phyloP scores from a whole-genome alignment of 495 filamentous ascomycete genomes.

The Acidiella bohemica region DNA sequence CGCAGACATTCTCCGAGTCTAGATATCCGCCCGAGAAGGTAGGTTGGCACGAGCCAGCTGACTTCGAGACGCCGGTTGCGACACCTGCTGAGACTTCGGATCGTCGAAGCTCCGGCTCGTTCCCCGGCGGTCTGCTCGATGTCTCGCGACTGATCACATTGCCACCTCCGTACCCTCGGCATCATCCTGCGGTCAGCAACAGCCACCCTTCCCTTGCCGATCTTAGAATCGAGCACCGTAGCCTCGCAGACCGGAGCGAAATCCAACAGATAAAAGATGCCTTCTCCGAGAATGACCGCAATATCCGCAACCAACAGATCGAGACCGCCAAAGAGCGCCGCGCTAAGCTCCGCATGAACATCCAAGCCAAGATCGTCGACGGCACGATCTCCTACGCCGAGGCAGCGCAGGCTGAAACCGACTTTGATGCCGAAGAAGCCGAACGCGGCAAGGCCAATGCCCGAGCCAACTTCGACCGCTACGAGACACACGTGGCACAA shows the following conservation, averaged over 20 bases:
- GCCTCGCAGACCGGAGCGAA: conserved; percentile 61
- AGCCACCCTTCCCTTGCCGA: conserved; percentile 76
- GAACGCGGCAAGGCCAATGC: conserved; percentile 46
- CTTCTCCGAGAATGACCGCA: conserved; percentile 30
- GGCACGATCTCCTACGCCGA: conserved; percentile 68
- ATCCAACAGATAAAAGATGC: conserved; percentile 52
- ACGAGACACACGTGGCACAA: conserved; percentile 59
- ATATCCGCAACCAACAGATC: conserved; percentile 32
- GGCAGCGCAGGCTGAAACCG: conserved; percentile 62
- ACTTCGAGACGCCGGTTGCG: conserved; percentile 31
- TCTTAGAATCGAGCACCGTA: conserved; percentile 60
- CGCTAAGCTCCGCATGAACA: conserved; percentile 43
- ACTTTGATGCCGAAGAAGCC: conserved; percentile 48
- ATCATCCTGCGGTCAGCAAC: conserved; percentile 92
- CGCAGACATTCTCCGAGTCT: conserved; percentile 37
- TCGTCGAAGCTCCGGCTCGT: conserved; percentile 17
- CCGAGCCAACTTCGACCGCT: conserved; percentile 61
- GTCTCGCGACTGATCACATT: conserved; percentile 85
- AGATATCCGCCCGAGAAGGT: conserved; percentile 80
- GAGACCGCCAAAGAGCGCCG: conserved; percentile 37
- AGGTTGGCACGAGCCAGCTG: conserved; percentile 54
- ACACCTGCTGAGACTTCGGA: conserved; percentile 20
- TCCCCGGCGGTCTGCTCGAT: conserved; percentile 49
- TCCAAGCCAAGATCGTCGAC: conserved; percentile 58
- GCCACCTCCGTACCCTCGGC: conserved; percentile 81